A percentile compares a stretch with the other conserved stretches of the same genome.
Conservation (phyloP, 148 eudicot species). For the Cornus florida region DNA sequence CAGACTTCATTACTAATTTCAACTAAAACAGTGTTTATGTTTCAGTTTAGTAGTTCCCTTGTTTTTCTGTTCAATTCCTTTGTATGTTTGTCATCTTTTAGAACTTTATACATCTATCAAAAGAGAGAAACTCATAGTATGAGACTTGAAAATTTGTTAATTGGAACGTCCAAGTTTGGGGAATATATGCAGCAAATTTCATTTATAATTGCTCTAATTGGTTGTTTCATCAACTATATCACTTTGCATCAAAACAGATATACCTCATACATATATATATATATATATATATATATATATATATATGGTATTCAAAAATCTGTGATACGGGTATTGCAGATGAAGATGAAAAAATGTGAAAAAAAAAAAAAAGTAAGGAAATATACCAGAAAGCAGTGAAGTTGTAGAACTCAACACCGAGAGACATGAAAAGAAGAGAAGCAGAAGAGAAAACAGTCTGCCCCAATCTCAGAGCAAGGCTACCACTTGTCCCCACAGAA, state of each 20-base stretch:
- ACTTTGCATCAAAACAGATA: not conserved
- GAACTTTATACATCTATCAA: too few species aligned
- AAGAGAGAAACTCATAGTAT: too few species aligned
- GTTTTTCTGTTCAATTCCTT: too few species aligned
- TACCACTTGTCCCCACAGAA: slow-evolving; percentile 46
- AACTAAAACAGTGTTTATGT: too few species aligned
- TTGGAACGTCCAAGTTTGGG: too few species aligned
- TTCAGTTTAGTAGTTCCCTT: too few species aligned
- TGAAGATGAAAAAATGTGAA: not conserved
- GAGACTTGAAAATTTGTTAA: too few species aligned
- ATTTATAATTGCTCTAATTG: not conserved
- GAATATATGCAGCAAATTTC: too few species aligned
- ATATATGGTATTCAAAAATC: not conserved
- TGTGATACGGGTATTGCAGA: not conserved
- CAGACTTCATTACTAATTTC: too few species aligned
- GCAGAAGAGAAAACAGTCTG: slow-evolving; percentile 49
- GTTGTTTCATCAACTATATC: not conserved
- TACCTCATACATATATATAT: not conserved
- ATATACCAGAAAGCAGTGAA: slow-evolving; percentile 60
- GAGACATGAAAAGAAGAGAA: slow-evolving; percentile 54
- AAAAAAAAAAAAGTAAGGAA: not conserved
- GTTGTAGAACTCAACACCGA: slow-evolving; percentile 54
- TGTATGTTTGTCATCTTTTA: too few species aligned
- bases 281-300: too few species aligned
- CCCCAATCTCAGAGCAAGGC: slow-evolving; percentile 53